phyloP scores from a whole-genome alignment of 495 filamentous ascomycete genomes.

The Pseudomonodictys pantanalensis region DNA sequence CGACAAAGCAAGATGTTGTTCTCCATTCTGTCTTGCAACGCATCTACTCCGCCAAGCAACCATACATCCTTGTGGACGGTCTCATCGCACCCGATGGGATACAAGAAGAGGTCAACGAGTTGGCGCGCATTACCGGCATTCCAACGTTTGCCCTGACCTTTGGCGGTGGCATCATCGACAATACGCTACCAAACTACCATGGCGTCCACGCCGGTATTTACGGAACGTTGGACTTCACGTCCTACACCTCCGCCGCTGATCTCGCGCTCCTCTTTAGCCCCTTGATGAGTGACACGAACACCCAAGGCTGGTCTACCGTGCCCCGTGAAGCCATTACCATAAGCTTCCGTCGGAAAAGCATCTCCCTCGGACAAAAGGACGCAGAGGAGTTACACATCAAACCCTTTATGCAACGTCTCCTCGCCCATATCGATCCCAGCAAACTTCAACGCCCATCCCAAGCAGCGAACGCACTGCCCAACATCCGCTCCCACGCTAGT shows the following conservation, averaged over 20 bases:
- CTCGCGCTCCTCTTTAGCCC: slow-evolving; percentile 31
- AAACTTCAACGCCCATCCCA: neutral
- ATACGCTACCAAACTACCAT: slow-evolving; percentile 20
- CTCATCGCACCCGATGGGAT: slow-evolving; percentile 11
- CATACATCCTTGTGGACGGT: slow-evolving; percentile 27
- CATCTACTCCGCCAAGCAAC: slow-evolving; percentile 23
- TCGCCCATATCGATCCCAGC: slow-evolving; percentile 2
- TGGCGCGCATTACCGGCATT: slow-evolving; percentile 13
- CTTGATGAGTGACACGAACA: slow-evolving; percentile 33
- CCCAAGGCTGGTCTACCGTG: slow-evolving; percentile 28
- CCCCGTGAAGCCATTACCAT: slow-evolving; percentile 23
- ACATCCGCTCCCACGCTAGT: neutral
- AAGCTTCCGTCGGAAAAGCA: slow-evolving; percentile 9
- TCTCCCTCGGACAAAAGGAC: slow-evolving; percentile 2
- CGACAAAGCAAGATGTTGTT: neutral
- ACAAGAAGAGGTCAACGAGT: slow-evolving; percentile 23
- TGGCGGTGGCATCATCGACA: slow-evolving; percentile 20
- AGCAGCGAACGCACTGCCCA: neutral
- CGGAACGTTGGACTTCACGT: slow-evolving; percentile 21
- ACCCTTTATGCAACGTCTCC: slow-evolving; percentile 17
- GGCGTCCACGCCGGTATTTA: slow-evolving; percentile 25
- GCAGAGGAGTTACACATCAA: slow-evolving; percentile 11
- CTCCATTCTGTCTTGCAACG: neutral
- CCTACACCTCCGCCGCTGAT: slow-evolving; percentile 27
- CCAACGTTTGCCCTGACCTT: slow-evolving; percentile 23